These are phyloP conservation scores for Serendipita sp. DNA, from an alignment of 768 basidiomycete genomes.

Conservation along the genomic window DNA sequence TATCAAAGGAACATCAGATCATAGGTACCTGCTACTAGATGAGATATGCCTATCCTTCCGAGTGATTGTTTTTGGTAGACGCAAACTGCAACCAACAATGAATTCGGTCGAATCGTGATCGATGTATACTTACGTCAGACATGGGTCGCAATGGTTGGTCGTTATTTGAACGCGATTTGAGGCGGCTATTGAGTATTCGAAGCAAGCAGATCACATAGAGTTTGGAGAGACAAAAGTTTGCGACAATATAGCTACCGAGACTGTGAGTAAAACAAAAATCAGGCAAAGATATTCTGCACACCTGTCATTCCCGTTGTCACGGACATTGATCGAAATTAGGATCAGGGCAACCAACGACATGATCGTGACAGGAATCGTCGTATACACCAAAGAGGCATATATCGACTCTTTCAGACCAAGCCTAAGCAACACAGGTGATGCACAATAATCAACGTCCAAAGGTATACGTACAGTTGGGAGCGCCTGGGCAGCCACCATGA, in stretches of 20 bases:
- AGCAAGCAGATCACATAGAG: neutral
- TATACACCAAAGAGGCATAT: no score
- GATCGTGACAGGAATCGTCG: no score
- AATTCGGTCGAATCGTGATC: neutral
- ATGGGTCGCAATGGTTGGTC: neutral
- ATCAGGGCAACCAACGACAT: no score
- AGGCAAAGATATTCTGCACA: neutral
- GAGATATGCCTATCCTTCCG: no score
- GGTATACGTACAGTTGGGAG: no score
- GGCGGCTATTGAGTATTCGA: neutral
- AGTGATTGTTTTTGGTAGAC: neutral
- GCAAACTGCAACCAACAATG: neutral
- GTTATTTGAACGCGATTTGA: neutral
- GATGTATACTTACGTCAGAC: neutral
- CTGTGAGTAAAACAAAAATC: neutral
- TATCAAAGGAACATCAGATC: neutral
- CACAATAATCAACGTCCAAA: no score
- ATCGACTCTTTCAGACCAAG: no score
- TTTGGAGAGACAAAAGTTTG: neutral
- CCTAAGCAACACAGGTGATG: no score
- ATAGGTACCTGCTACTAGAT: neutral
- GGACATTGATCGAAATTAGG: no score
- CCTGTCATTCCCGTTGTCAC: neutral
- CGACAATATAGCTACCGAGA: neutral
- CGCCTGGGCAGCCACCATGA: no score